A percentile compares a stretch with the other conserved stretches of the same genome.
These are phyloP conservation scores for Acanthamoeba sp. DNA, from an alignment of 208 protist species.

Conservation along the genomic window DNA sequence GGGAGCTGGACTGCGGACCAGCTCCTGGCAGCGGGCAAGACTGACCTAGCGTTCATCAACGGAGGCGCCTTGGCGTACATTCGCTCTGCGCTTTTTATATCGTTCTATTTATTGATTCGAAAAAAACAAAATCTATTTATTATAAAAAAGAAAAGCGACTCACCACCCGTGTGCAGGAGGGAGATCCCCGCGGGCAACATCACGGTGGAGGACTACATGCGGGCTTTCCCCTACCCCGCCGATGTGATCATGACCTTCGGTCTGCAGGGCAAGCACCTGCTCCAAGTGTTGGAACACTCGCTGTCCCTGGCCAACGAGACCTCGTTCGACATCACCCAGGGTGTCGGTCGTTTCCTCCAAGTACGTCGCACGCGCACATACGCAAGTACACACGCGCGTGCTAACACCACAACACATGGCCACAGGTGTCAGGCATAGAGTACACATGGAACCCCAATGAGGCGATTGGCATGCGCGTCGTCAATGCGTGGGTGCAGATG, in stretches of 20 bases:
- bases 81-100: not conserved
- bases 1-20: conserved; percentile 8
- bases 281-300: conserved; percentile 15
- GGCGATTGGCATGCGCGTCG: conserved; percentile 4
- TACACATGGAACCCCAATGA: conserved; percentile 32
- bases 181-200: not conserved
- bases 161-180: not conserved
- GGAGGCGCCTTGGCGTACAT: conserved; percentile 26
- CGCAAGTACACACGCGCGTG: too few relatives aligned
- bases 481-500: conserved; percentile 35
- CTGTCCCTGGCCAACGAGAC: conserved; percentile 33
- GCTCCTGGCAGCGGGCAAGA: not conserved
- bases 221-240: conserved; percentile 13
- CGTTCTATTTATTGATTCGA: too few relatives aligned
- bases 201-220: not conserved
- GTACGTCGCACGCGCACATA: not conserved
- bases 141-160: too few relatives aligned
- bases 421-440: not conserved
- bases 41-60: conserved; percentile 32
- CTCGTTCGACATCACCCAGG: conserved; percentile 33
- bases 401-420: too few relatives aligned
- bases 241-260: not conserved
- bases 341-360: conserved; percentile 56
- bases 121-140: too few relatives aligned
- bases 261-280: not conserved